phyloP scores from a whole-genome alignment of 441 rosid species.

The Bruguiera hainesii region DNA sequence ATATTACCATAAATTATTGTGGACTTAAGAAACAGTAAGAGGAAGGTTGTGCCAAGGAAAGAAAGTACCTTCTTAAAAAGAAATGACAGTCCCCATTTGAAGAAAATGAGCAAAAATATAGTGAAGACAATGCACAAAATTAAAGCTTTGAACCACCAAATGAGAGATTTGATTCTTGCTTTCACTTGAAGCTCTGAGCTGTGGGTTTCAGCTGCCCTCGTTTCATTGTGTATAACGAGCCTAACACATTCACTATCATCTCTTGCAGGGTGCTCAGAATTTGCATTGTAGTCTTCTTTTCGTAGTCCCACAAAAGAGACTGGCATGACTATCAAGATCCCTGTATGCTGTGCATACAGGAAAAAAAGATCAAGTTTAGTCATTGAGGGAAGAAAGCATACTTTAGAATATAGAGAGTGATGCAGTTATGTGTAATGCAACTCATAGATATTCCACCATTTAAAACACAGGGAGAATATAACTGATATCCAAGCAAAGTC shows the following conservation, averaged over 20 bases:
- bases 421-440: too few relatives aligned
- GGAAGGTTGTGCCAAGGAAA: background rate
- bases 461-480: too few relatives aligned
- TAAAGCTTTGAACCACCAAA: slow-evolving; percentile 69
- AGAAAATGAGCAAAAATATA: slow-evolving; percentile 34
- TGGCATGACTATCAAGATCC: slow-evolving; percentile 34
- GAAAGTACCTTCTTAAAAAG: slow-evolving; percentile 58
- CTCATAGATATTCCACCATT: too few relatives aligned
- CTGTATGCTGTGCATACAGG: too few relatives aligned
- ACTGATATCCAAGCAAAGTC: too few relatives aligned
- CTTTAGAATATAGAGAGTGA: too few relatives aligned
- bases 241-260: slow-evolving; percentile 68
- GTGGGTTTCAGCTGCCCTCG: slow-evolving; percentile 36
- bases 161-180: slow-evolving; percentile 18
- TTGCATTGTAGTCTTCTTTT: slow-evolving; percentile 22
- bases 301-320: slow-evolving; percentile 20
- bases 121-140: slow-evolving; percentile 26
- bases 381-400: too few relatives aligned
- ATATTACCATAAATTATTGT: background rate
- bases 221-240: slow-evolving; percentile 53
- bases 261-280: slow-evolving; percentile 26
- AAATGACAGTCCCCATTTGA: slow-evolving; percentile 84
- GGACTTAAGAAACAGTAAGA: background rate
- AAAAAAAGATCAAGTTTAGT: too few relatives aligned
- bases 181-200: slow-evolving; percentile 11